phyloP scores from a whole-genome alignment of 768 basidiomycete species.

The Suillus weaverae region DNA sequence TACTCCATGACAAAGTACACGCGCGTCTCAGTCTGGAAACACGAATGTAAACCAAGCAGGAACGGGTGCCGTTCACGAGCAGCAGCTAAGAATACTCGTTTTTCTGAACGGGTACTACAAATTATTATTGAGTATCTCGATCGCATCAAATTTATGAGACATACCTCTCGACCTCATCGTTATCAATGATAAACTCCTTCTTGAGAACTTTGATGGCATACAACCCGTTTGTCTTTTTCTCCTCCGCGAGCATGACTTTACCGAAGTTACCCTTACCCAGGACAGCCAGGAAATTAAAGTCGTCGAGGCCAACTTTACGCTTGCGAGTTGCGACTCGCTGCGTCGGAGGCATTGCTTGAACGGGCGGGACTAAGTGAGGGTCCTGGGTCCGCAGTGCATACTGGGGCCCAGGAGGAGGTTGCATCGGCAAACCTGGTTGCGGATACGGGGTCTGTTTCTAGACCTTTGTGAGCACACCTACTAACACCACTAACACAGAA shows the following conservation, averaged over 20 bases:
- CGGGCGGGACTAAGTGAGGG: slow-evolving; percentile 19
- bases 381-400: slow-evolving; percentile 31
- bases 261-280: slow-evolving; percentile 99
- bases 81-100: slow-evolving; percentile 97
- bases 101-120: slow-evolving; percentile 95
- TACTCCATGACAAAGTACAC: slow-evolving; percentile 99
- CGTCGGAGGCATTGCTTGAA: slow-evolving; percentile 38
- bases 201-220: slow-evolving; percentile 99
- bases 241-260: slow-evolving; percentile 99
- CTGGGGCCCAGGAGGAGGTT: slow-evolving; percentile 23
- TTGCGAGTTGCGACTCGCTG: slow-evolving; percentile 50
- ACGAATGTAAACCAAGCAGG: slow-evolving; percentile 93
- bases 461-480: slow-evolving; percentile 9
- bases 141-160: slow-evolving; percentile 18
- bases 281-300: slow-evolving; percentile 98
- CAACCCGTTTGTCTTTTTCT: slow-evolving; percentile 85
- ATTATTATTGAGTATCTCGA: slow-evolving; percentile 7
- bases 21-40: slow-evolving; percentile 99
- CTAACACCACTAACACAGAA: not conserved
- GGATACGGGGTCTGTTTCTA: slow-evolving; percentile 24
- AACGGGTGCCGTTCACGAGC: slow-evolving; percentile 97
- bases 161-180: slow-evolving; percentile 98
- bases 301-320: slow-evolving; percentile 93
- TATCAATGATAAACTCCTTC: slow-evolving; percentile 99
- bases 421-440: slow-evolving; percentile 23